Base-by-base conservation (phyloP, 257 asterid species). In the Nicotiana undulata region DNA sequence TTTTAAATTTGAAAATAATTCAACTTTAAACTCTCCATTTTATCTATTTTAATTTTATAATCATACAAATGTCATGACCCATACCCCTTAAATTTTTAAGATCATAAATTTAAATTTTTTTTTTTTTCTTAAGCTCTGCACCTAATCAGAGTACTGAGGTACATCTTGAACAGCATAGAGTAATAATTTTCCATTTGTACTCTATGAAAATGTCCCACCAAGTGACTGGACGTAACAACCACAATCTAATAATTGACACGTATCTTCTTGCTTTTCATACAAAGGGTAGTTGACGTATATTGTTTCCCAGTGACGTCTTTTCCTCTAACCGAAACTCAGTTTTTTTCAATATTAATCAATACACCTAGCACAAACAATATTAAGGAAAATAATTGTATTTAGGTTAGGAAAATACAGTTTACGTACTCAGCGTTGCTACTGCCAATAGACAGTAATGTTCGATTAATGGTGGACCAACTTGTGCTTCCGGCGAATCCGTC, bases 391-490 rank as follows among this genome's bases (percentile, higher is more conserved):
- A 44, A 44, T 70, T 70, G 58, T 70, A 44, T 13, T 70, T 44
- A 44, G 7, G 59, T 13, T 22, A 6, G 76, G 24, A 2, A 61
- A 64, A 56, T 5, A 29, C 18, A 13, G 68, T 44, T 32, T 66
- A 60, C 90, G 83, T 89, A 93, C 97, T 74, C 37, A 20, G 66
- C 83, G 61, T 89, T 85, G 86, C 90, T 88, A 65, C 88, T 84
- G 84, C 98, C 97, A 16, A 95, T 95, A 5, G 97, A 89, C 11
- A 95, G 85, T 12, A 92, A 88, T 2, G 98, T 88, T 46, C 85
- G 86, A 55, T 95, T 95, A 76, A 95, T 91, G 89, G 97, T 90
- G 84, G 99, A 95, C 99, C 99, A 95, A 66, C 94, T 89, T 0
- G 99, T 93, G 74, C 12, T 81, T 3, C 97, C 98, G 72, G 98